Conservation (phyloP, 2,329 filamentous ascomycete genomes). For the Chaetomiaceae sp. region DNA sequence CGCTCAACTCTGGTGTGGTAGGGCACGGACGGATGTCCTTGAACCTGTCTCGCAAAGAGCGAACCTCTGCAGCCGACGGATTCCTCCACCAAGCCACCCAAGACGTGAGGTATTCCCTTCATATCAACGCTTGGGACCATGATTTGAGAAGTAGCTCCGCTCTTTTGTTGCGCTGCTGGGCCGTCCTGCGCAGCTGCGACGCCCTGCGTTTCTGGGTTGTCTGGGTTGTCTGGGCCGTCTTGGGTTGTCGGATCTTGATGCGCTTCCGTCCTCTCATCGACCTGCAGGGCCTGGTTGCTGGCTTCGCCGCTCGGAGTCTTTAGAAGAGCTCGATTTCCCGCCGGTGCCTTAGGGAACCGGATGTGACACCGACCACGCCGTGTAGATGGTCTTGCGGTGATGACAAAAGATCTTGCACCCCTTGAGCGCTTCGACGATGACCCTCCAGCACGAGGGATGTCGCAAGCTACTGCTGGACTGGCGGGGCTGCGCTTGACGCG, state of each 20-base stretch:
- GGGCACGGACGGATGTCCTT: not conserved
- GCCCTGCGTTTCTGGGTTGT: too few relatives aligned
- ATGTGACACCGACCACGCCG: not conserved
- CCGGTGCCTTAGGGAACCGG: not conserved
- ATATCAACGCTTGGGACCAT: not conserved
- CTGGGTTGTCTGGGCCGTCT: too few relatives aligned
- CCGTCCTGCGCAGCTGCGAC: too few relatives aligned
- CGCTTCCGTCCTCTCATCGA: too few relatives aligned
- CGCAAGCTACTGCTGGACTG: not conserved
- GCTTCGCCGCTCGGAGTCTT: not conserved
- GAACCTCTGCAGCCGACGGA: not conserved
- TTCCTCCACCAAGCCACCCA: conserved; percentile 6
- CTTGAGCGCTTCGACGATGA: not conserved
- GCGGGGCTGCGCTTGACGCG: not conserved
- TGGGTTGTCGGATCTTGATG: too few relatives aligned
- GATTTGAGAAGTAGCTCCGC: too few relatives aligned
- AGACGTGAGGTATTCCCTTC: conserved; percentile 1
- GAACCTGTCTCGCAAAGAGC: conserved; percentile 5
- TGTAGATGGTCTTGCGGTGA: not conserved
- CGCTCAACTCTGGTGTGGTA: not conserved
- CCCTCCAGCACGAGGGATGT: not conserved
- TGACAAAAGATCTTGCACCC: not conserved
- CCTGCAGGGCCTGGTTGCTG: not conserved
- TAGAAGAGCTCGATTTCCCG: not conserved
- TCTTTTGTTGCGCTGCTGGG: too few relatives aligned